phyloP scores from a whole-genome alignment of 345 rosid species.

The Microthlaspi erraticum region DNA sequence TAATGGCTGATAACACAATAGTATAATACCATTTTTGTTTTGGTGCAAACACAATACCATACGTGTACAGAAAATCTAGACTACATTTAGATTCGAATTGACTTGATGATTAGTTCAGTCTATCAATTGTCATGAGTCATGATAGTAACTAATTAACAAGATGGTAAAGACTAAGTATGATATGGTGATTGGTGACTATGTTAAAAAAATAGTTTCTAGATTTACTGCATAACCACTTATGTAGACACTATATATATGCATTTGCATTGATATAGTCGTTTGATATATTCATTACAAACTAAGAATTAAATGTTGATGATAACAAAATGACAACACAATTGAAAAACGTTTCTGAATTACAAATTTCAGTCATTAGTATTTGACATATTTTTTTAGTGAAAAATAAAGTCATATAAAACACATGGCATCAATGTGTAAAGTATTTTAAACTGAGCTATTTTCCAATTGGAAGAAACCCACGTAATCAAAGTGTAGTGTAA shows the following conservation, averaged over 20 bases:
- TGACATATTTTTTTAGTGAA: background rate
- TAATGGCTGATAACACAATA: background rate
- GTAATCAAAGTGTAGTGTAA: background rate
- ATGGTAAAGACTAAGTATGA: constrained; percentile 1
- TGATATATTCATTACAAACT: background rate
- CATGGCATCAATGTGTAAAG: no score
- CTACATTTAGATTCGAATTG: background rate
- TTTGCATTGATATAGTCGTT: background rate
- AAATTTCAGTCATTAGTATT: background rate
- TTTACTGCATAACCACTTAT: background rate
- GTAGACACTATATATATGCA: background rate
- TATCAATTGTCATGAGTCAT: background rate
- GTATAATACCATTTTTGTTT: background rate
- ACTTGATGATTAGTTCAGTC: no score
- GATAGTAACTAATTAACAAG: constrained; percentile 13
- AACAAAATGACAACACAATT: background rate
- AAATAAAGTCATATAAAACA: background rate
- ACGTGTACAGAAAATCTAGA: background rate
- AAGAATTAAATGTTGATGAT: background rate
- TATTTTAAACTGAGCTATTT: no score
- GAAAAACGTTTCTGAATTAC: background rate
- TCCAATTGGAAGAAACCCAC: background rate
- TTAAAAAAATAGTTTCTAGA: no score
- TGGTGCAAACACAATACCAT: background rate
- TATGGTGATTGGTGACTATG: no score